These are phyloP conservation scores for Rutstroemia sp. DNA, from an alignment of 2,329 filamentous ascomycete species.

Conservation along the genomic window DNA sequence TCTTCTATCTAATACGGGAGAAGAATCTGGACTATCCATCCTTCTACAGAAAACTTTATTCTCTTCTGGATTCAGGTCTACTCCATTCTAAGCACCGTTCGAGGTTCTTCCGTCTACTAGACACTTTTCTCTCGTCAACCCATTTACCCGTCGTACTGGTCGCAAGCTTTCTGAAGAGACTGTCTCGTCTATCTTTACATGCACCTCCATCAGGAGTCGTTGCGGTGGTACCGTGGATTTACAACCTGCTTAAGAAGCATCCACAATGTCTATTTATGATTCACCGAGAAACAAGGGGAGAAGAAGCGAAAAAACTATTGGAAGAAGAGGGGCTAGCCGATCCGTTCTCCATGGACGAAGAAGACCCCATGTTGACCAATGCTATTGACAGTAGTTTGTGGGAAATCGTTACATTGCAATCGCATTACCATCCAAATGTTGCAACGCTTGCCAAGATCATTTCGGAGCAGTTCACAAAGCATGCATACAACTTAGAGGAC, in stretches of 20 bases:
- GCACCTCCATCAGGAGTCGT: conserved; percentile 88
- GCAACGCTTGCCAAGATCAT: conserved; percentile 90
- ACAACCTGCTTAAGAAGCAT: conserved; percentile 87
- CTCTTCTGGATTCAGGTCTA: conserved; percentile 75
- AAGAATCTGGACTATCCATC: conserved; percentile 93
- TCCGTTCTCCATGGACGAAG: conserved; percentile 67
- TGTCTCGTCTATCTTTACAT: conserved; percentile 75
- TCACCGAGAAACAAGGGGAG: conserved; percentile 62
- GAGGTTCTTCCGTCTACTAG: conserved; percentile 84
- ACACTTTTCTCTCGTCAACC: conserved; percentile 83
- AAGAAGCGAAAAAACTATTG: conserved; percentile 49
- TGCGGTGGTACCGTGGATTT: conserved; percentile 83
- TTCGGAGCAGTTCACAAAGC: conserved; percentile 94
- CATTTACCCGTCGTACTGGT: conserved; percentile 88
- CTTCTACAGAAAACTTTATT: conserved; percentile 93
- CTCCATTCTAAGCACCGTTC: conserved; percentile 93
- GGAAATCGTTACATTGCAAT: conserved; percentile 87
- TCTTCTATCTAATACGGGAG: conserved; percentile 90
- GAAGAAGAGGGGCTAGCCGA: conserved; percentile 58
- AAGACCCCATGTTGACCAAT: conserved; percentile 74
- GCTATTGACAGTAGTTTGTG: conserved; percentile 92
- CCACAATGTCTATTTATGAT: conserved; percentile 94
- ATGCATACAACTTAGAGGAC: conserved; percentile 90
- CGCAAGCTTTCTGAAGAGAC: conserved; percentile 93
- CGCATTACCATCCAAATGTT: conserved; percentile 95